These are phyloP conservation scores for Myotisia sp. DNA, from an alignment of 2,329 filamentous ascomycete species.

Conservation along the genomic window DNA sequence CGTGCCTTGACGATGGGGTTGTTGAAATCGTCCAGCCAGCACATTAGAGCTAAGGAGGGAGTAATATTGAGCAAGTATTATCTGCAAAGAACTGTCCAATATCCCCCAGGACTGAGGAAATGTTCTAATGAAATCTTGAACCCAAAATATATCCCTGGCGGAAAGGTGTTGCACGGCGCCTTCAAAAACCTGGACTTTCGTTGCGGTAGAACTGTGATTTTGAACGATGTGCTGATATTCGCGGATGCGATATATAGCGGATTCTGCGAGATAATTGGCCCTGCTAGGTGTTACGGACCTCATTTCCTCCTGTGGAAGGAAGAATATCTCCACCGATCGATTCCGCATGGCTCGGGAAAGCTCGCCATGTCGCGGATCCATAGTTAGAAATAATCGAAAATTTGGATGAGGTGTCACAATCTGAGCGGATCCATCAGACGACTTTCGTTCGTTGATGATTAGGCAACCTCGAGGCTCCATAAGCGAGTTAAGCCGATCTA, in stretches of 20 bases:
- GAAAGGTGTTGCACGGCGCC: constrained; percentile 27
- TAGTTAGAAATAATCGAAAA: constrained; percentile 86
- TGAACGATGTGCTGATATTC: constrained; percentile 19
- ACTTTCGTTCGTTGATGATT: constrained; percentile 86
- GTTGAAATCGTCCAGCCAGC: constrained; percentile 12
- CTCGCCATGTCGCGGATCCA: constrained; percentile 84
- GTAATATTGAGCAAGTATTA: constrained; percentile 20
- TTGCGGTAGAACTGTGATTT: constrained; percentile 8
- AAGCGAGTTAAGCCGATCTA: constrained; percentile 86
- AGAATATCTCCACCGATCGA: constrained; percentile 75
- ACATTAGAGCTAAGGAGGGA: constrained; percentile 19
- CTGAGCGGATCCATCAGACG: constrained; percentile 63
- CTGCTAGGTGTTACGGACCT: constrained; percentile 8
- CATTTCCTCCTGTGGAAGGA: constrained; percentile 35
- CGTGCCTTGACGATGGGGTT: constrained; percentile 10
- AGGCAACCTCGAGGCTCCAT: constrained; percentile 80
- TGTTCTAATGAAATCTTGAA: constrained; percentile 19
- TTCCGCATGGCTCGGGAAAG: constrained; percentile 95
- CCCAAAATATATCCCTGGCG: constrained; percentile 20
- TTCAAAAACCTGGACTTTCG: constrained; percentile 15
- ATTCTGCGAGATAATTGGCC: constrained; percentile 27
- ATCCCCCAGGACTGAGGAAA: constrained; percentile 11
- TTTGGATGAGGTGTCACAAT: constrained; percentile 68
- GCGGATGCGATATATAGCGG: constrained; percentile 27
- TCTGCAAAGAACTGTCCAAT: constrained; percentile 7